phyloP scores from a whole-genome alignment of 495 filamentous ascomycete species.

The Elasticomyces elasticus region DNA sequence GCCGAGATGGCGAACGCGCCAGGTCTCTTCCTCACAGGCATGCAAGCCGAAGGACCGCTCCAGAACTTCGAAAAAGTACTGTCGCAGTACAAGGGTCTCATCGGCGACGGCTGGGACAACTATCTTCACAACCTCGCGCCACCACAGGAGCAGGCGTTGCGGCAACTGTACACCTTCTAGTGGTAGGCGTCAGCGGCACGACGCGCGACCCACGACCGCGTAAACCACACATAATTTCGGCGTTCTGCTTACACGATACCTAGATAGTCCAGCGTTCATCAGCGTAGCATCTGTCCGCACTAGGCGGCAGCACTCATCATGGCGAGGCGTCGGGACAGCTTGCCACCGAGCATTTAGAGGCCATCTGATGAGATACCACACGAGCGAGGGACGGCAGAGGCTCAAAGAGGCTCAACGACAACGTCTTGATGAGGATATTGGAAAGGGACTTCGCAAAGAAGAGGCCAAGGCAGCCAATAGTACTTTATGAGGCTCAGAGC shows the following conservation, averaged over 20 bases:
- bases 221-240: not conserved
- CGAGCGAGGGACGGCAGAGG: not conserved
- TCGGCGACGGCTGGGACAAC: constrained; percentile 13
- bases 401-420: not conserved
- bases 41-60: constrained; percentile 41
- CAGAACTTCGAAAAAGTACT: constrained; percentile 33
- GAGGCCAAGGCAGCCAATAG: not conserved
- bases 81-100: constrained; percentile 14
- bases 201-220: not conserved
- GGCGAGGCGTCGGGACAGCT: not conserved
- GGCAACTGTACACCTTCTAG: constrained; percentile 18
- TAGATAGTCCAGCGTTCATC: constrained; percentile 17
- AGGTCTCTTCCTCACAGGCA: constrained; percentile 51
- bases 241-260: constrained; percentile 4
- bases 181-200: not conserved
- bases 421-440: not conserved
- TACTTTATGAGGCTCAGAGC: not conserved
- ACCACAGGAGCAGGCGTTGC: constrained; percentile 18
- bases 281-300: constrained; percentile 22
- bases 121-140: constrained; percentile 17
- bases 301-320: constrained; percentile 20
- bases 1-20: constrained; percentile 59
- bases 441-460: not conserved
- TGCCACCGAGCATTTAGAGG: not conserved
- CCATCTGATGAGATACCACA: not conserved